Percentiles rank a stretch among this genome's conserved stretches.
Conservation (phyloP, 1,284 basidiomycete genomes). For the Irpex lacteus region DNA sequence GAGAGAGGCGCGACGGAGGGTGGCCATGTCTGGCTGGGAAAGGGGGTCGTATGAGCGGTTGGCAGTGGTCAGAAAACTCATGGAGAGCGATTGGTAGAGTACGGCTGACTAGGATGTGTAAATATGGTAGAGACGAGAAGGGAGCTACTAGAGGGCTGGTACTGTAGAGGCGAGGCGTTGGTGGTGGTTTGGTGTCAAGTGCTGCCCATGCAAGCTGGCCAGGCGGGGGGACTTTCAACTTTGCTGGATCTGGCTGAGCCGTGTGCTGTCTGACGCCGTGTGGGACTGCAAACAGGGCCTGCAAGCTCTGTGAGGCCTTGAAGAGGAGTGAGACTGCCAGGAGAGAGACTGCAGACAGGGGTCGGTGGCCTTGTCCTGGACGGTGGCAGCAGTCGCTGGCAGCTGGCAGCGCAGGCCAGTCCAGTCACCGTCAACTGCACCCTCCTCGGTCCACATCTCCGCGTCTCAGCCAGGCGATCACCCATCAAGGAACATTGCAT, state of each 20-base stretch:
- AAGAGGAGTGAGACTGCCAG: too few relatives aligned
- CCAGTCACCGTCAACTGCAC: too few relatives aligned
- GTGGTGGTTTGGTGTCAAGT: constrained; percentile 17
- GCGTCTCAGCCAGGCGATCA: not conserved
- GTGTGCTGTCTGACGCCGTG: not conserved
- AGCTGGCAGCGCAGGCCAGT: too few relatives aligned
- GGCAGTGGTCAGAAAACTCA: constrained; percentile 42
- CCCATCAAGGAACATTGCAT: not conserved
- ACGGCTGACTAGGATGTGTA: constrained; percentile 12
- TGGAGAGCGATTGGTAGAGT: constrained; percentile 26
- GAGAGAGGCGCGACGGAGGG: constrained; percentile 23
- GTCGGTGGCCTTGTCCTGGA: constrained; percentile 4
- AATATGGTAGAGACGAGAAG: constrained; percentile 12
- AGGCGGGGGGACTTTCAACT: constrained; percentile 2
- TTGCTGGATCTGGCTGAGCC: constrained; percentile 13
- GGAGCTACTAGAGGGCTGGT: constrained; percentile 22
- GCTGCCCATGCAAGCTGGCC: constrained; percentile 3
- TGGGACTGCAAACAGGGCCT: too few relatives aligned
- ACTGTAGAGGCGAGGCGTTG: constrained; percentile 24
- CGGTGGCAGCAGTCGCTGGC: not conserved
- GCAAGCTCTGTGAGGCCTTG: too few relatives aligned
- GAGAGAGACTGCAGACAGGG: constrained; percentile 22
- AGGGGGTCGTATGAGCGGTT: constrained; percentile 36
- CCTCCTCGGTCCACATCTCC: not conserved
- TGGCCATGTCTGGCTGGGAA: constrained; percentile 28